Percentiles rank a stretch among this genome's conserved stretches.
Conservation (phyloP, 148 eudicot genomes). For the Oxyria digyna region DNA sequence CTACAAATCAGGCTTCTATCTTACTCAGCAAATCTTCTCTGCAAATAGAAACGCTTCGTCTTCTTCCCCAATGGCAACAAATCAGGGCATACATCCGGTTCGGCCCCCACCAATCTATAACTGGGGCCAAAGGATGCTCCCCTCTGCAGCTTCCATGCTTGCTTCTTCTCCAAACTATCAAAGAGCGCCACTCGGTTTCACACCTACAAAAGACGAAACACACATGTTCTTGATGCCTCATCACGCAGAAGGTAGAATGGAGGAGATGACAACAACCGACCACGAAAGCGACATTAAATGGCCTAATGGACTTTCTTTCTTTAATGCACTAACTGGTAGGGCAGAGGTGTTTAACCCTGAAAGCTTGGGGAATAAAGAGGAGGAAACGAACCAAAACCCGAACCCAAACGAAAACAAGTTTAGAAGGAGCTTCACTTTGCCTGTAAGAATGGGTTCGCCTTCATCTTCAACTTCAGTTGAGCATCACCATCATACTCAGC, state of each 20-base stretch:
- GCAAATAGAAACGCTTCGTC: slow-evolving; percentile 49
- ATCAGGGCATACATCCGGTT: slow-evolving; percentile 17
- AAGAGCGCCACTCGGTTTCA: slow-evolving; percentile 44
- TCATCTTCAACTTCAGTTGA: slow-evolving; percentile 80
- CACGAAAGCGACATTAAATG: slow-evolving; percentile 55
- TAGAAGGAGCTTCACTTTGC: slow-evolving; percentile 80
- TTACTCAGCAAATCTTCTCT: slow-evolving; percentile 85
- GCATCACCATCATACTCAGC: slow-evolving; percentile 31
- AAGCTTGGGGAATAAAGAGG: slow-evolving; percentile 38
- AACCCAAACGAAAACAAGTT: slow-evolving; percentile 53
- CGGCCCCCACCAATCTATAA: slow-evolving; percentile 52
- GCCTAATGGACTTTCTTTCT: slow-evolving; percentile 80
- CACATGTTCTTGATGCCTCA: slow-evolving; percentile 79
- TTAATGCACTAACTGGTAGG: slow-evolving; percentile 69
- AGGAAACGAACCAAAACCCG: not conserved
- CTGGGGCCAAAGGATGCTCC: slow-evolving; percentile 53
- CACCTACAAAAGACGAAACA: slow-evolving; percentile 57
- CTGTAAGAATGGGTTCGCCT: slow-evolving; percentile 71
- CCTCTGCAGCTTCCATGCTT: slow-evolving; percentile 25
- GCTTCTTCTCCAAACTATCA: slow-evolving; percentile 48
- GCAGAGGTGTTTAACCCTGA: slow-evolving; percentile 58
- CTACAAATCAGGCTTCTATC: slow-evolving; percentile 89
- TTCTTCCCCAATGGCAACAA: slow-evolving; percentile 39
- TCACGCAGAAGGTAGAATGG: slow-evolving; percentile 45
- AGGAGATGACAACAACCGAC: slow-evolving; percentile 41